Evolutionary conservation across 371 early-diverging fungal species (phyloP), one percentile per base, ranked within the genome.

Genomic region (Haplosporangium sp.): DNA sequence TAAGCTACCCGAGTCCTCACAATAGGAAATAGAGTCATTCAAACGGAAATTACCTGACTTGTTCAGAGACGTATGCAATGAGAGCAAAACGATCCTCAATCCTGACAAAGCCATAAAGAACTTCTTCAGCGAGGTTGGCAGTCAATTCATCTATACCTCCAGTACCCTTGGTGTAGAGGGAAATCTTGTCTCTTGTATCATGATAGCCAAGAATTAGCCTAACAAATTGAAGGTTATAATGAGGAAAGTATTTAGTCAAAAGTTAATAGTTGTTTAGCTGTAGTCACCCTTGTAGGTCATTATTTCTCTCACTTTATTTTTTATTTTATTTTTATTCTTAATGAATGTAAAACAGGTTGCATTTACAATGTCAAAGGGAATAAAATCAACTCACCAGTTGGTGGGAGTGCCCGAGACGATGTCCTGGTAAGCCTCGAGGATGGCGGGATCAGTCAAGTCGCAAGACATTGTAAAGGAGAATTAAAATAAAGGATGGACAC

Each of bases 141-240:
- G 86, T 85, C 63, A 93, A 85, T 69, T 91, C 93, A 75, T 87
- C 87, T 45, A 92, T 67, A 53, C 91, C 91, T 27, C 87, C 84
- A 17, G 81, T 66, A 48, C 93, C 93, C 67, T 85, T 87, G 15
- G 84, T 71, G 77, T 92, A 91, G 37, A 93, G 76, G 50, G 88
- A 90, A 72, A 93, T 89, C 59, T 88, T 87, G 73, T 92, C 91
- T 67, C 91, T 85, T 15, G 91, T 88, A 60, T 90, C 92, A 67
- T 87, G 85, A 75, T 93, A 93, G n/a, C 93, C 93, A 37, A 91
- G 86, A 44, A 93, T 76, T 10, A 93, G 75, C 93, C 93, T 93
- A 34, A 27, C 27, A 27, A 27, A 27, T 27, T 27, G 27, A 27
- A 1, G 27, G 27, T 27, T 27, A 27, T 1, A 27, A 27, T 1